Base-by-base conservation (phyloP, 1,139 yeast genomes). In the Taphrina pruni region DNA sequence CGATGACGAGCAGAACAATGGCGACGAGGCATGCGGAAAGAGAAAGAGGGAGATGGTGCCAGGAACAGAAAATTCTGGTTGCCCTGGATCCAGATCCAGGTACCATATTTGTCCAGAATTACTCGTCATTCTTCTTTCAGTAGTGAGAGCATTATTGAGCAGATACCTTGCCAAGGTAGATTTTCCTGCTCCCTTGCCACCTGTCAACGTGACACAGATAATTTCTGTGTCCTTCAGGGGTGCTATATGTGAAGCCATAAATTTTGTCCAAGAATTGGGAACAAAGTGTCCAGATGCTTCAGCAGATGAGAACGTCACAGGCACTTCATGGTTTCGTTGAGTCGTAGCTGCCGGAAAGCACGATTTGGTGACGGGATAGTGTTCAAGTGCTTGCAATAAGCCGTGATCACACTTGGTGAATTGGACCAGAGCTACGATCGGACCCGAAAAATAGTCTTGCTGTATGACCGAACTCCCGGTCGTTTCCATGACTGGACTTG, bases 11-110 rank as follows among this genome's bases (percentile, higher is more conserved):
- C 80, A 80, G 66, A 77, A 73, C 4, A 75, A 51, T 0, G 84
- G 83, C 1, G 74, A 71, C 12, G 75, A 72, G 9, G 14, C 2
- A 32, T 50, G 41, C 7, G 36, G 26, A 12, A 45, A 57, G n/a
- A 17, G 17, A 7, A 78, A 76, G 4, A 64, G 60, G 0, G 90
- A 83, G n/a, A 89, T 75, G 35, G 86, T 84, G 54, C 90, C 93
- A 0, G 97, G 95, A 6, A 81, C 80, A 0, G 94, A 86, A 72
- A 84, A 87, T 75, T 90, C 97, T 0, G 96, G 86, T 76, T 92
- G 97, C 0, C 97, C 97, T 0, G 97, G 97, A 77, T 94, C 99
- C 2, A 92, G 77, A 75, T 94, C 98, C 43, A 94, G 74, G 65
- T 87, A 84, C 41, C 84, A 81, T 66, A 79, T 78, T 12, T 72